Evolutionary conservation across 108 stramenopile genomes (phyloP).

Genomic region (Fragilaria crotonensis): DNA sequence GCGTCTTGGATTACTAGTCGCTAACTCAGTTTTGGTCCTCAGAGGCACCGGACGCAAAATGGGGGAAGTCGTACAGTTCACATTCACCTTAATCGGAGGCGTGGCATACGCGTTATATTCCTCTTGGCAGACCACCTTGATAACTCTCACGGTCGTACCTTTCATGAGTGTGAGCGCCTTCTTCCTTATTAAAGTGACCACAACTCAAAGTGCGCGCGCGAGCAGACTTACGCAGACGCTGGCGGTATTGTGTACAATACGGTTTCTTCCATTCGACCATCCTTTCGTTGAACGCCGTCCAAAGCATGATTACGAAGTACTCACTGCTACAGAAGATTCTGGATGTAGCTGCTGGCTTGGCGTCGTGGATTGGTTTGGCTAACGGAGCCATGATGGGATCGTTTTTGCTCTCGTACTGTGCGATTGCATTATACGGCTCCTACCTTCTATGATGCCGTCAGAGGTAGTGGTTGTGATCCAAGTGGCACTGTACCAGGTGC

Average conservation of each 20-base stretch:
- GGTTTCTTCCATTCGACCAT: slow-evolving; percentile 50
- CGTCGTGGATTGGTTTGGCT: slow-evolving; percentile 32
- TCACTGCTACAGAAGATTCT: slow-evolving; percentile 33
- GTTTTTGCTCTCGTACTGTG: too few relatives aligned
- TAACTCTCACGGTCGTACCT: slow-evolving; percentile 33
- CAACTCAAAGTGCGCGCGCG: slow-evolving; percentile 20
- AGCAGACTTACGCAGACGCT: slow-evolving; percentile 28
- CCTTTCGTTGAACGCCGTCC: slow-evolving; percentile 41
- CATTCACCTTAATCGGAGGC: too few relatives aligned
- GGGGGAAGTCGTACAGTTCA: slow-evolving; percentile 37
- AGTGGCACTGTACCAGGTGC: slow-evolving; percentile 26
- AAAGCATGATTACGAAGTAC: slow-evolving; percentile 33
- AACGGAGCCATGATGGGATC: slow-evolving; percentile 49
- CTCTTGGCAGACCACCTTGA: too few relatives aligned
- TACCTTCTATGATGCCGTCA: slow-evolving; percentile 29
- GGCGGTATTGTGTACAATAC: slow-evolving; percentile 52
- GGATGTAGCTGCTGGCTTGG: slow-evolving; percentile 17
- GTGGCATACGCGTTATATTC: too few relatives aligned
- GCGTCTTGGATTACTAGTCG: too few relatives aligned
- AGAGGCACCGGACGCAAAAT: slow-evolving; percentile 34
- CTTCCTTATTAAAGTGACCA: slow-evolving; percentile 23
- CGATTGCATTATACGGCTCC: slow-evolving; percentile 33
- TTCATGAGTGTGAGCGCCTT: slow-evolving; percentile 23
- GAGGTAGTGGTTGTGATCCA: slow-evolving; percentile 45
- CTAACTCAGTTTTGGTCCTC: too few relatives aligned